Evolutionary conservation across 495 filamentous ascomycete genomes (phyloP).

Genomic region (Xylaria bambusicola): DNA sequence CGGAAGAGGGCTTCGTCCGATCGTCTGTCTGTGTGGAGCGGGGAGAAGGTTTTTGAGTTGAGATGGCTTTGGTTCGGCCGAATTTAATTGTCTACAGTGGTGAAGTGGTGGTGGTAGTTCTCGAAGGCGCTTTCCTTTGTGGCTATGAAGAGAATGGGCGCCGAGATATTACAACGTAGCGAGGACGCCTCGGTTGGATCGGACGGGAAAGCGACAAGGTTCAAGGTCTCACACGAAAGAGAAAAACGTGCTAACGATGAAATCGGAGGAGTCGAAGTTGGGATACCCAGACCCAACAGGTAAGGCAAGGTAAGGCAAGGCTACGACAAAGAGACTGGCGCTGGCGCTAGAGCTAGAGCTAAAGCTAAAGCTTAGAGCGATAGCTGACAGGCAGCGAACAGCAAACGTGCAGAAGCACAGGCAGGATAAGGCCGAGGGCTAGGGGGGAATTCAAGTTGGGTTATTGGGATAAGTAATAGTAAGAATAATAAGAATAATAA

Average conservation of each 20-base stretch:
- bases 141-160: background rate
- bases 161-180: background rate
- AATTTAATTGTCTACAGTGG: no score
- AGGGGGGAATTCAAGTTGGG: background rate
- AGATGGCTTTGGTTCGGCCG: background rate
- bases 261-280: background rate
- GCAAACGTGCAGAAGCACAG: no score
- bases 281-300: background rate
- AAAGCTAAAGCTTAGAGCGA: background rate
- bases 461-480: background rate
- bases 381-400: background rate
- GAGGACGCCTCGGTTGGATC: background rate
- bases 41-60: background rate
- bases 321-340: conserved; percentile 5
- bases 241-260: background rate
- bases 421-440: background rate
- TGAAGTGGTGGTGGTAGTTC: no score
- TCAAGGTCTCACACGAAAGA: conserved; percentile 1
- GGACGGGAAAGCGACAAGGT: background rate
- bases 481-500: no score
- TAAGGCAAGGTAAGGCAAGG: background rate
- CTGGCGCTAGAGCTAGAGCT: conserved; percentile 5
- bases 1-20: background rate
- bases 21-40: background rate
- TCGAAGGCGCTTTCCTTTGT: background rate